phyloP scores from a whole-genome alignment of 2,329 filamentous ascomycete genomes.

The Aureobasidium sp. region DNA sequence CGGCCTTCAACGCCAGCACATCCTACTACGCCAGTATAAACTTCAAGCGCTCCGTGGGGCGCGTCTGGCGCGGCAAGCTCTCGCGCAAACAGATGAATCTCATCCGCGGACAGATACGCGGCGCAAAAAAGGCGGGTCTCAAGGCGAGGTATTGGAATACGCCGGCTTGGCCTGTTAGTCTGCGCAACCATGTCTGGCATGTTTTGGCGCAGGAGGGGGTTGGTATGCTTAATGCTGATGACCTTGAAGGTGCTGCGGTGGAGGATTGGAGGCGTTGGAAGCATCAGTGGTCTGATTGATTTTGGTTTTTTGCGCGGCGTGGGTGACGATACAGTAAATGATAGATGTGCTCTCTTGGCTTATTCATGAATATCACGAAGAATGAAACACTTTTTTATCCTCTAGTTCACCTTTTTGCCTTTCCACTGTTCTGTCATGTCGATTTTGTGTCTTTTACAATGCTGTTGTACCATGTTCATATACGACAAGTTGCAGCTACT shows the following conservation, averaged over 20 bases:
- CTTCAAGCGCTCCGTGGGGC: conserved; percentile 48
- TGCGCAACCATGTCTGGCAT: conserved; percentile 50
- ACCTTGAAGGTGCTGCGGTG: conserved; percentile 43
- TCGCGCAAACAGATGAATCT: conserved; percentile 38
- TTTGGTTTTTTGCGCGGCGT: too few relatives aligned
- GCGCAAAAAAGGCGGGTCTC: conserved; percentile 46
- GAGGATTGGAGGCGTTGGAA: conserved; percentile 39
- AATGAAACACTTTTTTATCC: neutral
- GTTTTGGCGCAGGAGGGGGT: conserved; percentile 48
- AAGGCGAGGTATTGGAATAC: conserved; percentile 53
- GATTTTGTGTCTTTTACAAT: too few relatives aligned
- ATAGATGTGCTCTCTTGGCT: neutral
- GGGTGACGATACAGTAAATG: neutral
- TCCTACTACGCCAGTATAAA: conserved; percentile 60
- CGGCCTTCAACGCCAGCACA: conserved; percentile 46
- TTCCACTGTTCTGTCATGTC: too few relatives aligned
- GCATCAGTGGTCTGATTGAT: conserved; percentile 15
- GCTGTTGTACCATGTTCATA: too few relatives aligned
- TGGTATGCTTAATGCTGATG: conserved; percentile 53
- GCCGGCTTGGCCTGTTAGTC: conserved; percentile 47
- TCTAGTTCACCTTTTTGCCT: neutral
- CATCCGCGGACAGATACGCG: conserved; percentile 46
- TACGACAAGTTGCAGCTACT: too few relatives aligned
- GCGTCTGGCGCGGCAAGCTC: conserved; percentile 41
- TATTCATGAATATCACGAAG: neutral